Percentiles rank a stretch among this genome's conserved stretches.
phyloP scores from a whole-genome alignment of 139 green algal genomes.

The Dunaliella sp. region DNA sequence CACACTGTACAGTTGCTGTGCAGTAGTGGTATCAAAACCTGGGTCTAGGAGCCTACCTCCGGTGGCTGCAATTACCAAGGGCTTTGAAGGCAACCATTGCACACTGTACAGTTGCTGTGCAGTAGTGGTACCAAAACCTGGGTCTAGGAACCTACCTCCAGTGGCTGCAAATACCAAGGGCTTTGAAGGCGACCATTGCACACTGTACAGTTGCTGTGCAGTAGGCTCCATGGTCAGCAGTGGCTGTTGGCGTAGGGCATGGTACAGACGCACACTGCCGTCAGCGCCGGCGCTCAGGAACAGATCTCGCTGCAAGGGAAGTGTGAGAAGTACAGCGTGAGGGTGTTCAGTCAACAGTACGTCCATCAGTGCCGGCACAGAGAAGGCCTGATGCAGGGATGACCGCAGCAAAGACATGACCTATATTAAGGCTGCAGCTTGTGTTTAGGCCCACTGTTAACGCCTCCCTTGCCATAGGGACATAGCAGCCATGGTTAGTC shows the following conservation, averaged over 20 bases:
- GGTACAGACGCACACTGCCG: conserved; percentile 52
- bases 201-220: conserved; percentile 35
- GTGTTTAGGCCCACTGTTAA: no score
- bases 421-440: no score
- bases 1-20: no score
- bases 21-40: no score
- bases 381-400: no score
- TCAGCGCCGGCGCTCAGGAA: conserved; percentile 52
- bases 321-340: no score
- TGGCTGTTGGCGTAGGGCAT: conserved; percentile 36
- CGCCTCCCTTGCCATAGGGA: no score
- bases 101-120: conserved; percentile 36
- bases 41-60: conserved; percentile 44
- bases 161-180: conserved; percentile 60
- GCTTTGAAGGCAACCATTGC: conserved; percentile 57
- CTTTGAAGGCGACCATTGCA: conserved; percentile 55
- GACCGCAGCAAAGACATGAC: no score
- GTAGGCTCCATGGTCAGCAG: conserved; percentile 52
- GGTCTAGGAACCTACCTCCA: conserved; percentile 40
- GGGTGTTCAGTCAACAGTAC: no score
- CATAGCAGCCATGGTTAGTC: no score
- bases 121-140: no score
- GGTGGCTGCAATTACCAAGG: conserved; percentile 56
- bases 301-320: conserved; percentile 52
- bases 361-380: no score